Base-by-base conservation (phyloP, 768 basidiomycete species). In the Suillus paluster region DNA sequence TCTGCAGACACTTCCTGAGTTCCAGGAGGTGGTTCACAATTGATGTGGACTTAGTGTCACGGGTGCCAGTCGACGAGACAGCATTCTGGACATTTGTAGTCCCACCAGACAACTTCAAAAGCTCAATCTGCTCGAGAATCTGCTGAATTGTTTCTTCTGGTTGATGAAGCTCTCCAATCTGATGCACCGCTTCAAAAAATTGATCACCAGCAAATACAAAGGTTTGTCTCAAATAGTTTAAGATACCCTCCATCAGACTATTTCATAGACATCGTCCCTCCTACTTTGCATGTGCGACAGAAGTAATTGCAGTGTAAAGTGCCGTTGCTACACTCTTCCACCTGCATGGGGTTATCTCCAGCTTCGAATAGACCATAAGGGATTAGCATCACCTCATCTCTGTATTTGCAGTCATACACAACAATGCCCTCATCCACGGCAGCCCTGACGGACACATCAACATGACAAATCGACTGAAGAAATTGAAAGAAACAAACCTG, bases 321-420 rank as follows among this genome's bases (percentile, higher is more conserved):
- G 15, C 62, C 67, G n/a, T 77, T 74, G 27, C 71, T 73, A 53
- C 71, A 77, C 17, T 70, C 67, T 50, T 79, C 74, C 0, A 73
- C 70, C 49, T 78, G 78, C 78, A 77, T 77, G 0, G 73, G 78
- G 49, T 79, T 79, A 61, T 79, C 72, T 8, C 71, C 66, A 0
- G 66, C 52, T 5, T 70, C 21, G 10, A 76, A 63, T 0, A 75
- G 60, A 0, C 41, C 36, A 38, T 73, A 76, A 0, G 68, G 73
- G 0, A 67, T 60, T 0, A 77, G 44, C 33, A 71, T 48, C 23
- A 76, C 66, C 23, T 73, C 65, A 19, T 71, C 63, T 5, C 67
- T 5, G 42, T 61, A 15, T 41, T 68, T 67, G 30, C 64, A 54
- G 49, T 77, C 70, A 36, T 66, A 75, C 1, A 63, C 60, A 30